phyloP scores from a whole-genome alignment of 2,329 filamentous ascomycete species.

The Teratosphaeria zuluensis region DNA sequence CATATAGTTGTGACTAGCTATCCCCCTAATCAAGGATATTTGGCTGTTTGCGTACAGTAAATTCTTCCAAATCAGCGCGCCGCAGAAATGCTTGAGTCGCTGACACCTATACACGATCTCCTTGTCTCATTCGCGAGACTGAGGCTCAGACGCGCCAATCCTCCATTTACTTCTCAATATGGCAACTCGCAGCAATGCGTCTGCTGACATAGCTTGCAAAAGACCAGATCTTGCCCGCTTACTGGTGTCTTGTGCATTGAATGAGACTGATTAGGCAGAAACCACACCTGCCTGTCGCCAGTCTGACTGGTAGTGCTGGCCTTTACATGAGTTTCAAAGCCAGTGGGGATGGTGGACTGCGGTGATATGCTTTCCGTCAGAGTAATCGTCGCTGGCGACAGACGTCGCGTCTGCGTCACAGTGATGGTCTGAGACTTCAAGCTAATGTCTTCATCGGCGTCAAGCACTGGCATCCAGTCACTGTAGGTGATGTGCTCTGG shows the following conservation, averaged over 20 bases:
- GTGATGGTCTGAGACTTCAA: not conserved
- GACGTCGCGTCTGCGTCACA: not conserved
- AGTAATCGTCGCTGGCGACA: not conserved
- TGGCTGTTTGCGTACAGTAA: too few relatives aligned
- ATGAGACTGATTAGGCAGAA: not conserved
- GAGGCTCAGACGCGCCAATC: not conserved
- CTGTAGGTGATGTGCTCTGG: not conserved
- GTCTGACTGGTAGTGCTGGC: not conserved
- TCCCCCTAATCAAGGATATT: too few relatives aligned
- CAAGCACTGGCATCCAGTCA: not conserved
- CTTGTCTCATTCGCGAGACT: not conserved
- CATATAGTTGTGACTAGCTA: too few relatives aligned
- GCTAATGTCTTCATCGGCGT: not conserved
- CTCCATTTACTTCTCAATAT: not conserved
- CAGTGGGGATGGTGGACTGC: not conserved
- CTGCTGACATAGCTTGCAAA: constrained; percentile 3
- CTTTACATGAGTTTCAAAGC: not conserved
- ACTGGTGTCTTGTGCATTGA: not conserved
- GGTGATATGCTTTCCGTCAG: not conserved
- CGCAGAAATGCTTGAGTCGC: not conserved
- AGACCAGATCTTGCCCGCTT: not conserved
- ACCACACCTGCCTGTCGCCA: not conserved
- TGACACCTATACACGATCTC: not conserved
- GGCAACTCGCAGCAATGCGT: constrained; percentile 5
- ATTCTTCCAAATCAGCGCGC: too few relatives aligned